Evolutionary conservation across 805 yeast genomes (phyloP).

Genomic region (Nakazawaea ernobii): DNA sequence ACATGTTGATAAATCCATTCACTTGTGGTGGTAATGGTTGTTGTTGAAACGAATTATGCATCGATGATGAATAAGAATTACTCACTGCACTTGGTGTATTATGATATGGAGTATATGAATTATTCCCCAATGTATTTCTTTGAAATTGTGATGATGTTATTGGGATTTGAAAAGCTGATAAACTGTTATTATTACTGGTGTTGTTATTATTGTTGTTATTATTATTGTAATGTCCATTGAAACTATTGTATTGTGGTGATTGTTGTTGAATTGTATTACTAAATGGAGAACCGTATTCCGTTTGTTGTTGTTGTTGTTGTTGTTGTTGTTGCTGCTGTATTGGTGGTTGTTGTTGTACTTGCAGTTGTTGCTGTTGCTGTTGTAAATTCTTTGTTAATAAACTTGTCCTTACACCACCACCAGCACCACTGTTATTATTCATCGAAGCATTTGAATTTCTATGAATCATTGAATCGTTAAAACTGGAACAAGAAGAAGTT

Average conservation of each 20-base stretch:
- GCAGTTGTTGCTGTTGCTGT: conserved; percentile 6
- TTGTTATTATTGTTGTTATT: conserved; percentile 8
- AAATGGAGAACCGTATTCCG: too few species aligned
- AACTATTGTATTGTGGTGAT: conserved; percentile 6
- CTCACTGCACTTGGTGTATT: conserved; percentile 45
- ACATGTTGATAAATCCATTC: conserved; percentile 15
- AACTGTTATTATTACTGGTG: conserved; percentile 9
- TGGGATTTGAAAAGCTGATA: conserved; percentile 9
- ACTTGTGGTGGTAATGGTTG: not conserved
- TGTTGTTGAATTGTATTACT: conserved; percentile 8
- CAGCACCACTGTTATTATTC: too few species aligned
- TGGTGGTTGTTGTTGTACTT: not conserved
- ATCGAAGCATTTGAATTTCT: not conserved
- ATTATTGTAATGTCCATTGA: conserved; percentile 4
- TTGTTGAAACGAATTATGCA: conserved; percentile 6
- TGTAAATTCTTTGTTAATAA: conserved; percentile 13
- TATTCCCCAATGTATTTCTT: conserved; percentile 17
- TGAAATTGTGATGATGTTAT: conserved; percentile 23
- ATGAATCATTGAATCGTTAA: conserved; percentile 1
- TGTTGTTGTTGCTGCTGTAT: conserved; percentile 8
- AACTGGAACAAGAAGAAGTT: not conserved
- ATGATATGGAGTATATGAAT: conserved; percentile 31
- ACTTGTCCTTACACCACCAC: conserved; percentile 11
- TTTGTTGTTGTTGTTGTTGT: conserved; percentile 9
- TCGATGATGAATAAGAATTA: conserved; percentile 22